A percentile compares a stretch with the other conserved stretches of the same genome.
These are phyloP conservation scores for Beauveria brongniartii DNA, from an alignment of 2,329 filamentous ascomycete genomes.

Conservation along the genomic window DNA sequence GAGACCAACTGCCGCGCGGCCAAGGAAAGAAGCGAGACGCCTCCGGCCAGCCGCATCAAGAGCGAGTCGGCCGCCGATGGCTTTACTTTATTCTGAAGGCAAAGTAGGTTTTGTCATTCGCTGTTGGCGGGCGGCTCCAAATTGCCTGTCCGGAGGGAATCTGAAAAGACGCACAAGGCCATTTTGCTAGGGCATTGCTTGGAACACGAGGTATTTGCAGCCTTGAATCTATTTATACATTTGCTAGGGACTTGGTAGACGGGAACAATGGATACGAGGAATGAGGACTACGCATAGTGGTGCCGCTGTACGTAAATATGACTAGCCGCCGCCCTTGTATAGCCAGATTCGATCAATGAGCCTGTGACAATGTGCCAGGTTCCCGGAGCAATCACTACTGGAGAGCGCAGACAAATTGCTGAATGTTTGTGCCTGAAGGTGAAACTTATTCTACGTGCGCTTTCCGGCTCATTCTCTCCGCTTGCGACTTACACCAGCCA, in stretches of 20 bases:
- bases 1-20: not conserved
- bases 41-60: constrained; percentile 3
- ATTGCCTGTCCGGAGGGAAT: too few species aligned
- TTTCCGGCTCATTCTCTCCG: not conserved
- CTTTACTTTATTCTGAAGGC: not conserved
- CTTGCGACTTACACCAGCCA: not conserved
- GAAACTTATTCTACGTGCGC: too few species aligned
- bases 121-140: too few species aligned
- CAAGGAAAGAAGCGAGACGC: constrained; percentile 1
- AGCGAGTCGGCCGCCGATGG: not conserved
- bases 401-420: not conserved
- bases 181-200: too few species aligned
- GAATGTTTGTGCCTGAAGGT: too few species aligned
- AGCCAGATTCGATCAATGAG: not conserved
- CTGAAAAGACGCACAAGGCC: too few species aligned
- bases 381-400: not conserved
- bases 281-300: not conserved
- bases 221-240: too few species aligned
- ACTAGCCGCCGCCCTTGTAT: not conserved
- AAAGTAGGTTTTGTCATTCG: not conserved
- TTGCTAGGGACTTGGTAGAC: not conserved
- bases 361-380: too few species aligned
- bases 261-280: not conserved
- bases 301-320: not conserved
- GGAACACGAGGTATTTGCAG: too few species aligned